Percentiles rank a stretch among this genome's conserved stretches.
Evolutionary conservation across 2,329 filamentous ascomycete genomes (phyloP).

Genomic region (Colletotrichum chlorophyti): DNA sequence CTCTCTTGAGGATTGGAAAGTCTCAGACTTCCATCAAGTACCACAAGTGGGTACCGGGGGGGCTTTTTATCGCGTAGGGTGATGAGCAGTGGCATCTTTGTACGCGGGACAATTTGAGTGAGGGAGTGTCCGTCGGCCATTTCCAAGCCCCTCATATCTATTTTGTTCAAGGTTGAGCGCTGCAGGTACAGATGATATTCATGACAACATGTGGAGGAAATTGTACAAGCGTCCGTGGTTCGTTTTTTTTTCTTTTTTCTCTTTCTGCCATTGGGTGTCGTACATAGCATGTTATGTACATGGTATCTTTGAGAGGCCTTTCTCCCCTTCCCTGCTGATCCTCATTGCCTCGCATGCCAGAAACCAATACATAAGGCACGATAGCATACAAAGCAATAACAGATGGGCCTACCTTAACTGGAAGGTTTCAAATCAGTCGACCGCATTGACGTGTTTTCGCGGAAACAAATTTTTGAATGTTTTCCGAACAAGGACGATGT

Average conservation of each 20-base stretch:
- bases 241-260: slow-evolving; percentile 15
- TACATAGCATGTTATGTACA: no score
- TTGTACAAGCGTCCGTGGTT: background rate
- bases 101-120: slow-evolving; percentile 9
- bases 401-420: no score
- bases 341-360: no score
- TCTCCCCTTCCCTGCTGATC: no score
- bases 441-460: slow-evolving; percentile 8
- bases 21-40: background rate
- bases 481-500: background rate
- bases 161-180: slow-evolving; percentile 6
- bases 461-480: no score
- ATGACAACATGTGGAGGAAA: slow-evolving; percentile 1
- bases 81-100: slow-evolving; percentile 20
- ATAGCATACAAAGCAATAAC: no score
- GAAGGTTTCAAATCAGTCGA: slow-evolving; percentile 10
- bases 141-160: slow-evolving; percentile 9
- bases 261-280: background rate
- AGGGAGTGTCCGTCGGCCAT: slow-evolving; percentile 16
- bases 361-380: no score
- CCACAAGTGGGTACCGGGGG: background rate
- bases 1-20: background rate
- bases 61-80: slow-evolving; percentile 10
- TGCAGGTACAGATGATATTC: slow-evolving; percentile 23
- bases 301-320: no score